Evolutionary conservation across 2,329 filamentous ascomycete genomes (phyloP).

Genomic region (Colletotrichum coccodes): DNA sequence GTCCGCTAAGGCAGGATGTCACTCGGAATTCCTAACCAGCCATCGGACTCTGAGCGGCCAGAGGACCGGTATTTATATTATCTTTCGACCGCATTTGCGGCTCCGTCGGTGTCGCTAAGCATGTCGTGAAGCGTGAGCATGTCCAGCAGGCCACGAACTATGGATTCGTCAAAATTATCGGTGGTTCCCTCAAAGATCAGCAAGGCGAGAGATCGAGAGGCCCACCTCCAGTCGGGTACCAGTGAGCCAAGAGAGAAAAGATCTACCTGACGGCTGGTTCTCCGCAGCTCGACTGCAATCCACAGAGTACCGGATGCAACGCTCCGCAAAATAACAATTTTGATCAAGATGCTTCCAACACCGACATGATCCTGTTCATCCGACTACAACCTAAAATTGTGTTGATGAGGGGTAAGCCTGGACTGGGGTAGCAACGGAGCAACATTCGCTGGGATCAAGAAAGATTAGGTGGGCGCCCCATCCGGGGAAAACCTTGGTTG

Average conservation of each 20-base stretch:
- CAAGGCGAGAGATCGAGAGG: neutral
- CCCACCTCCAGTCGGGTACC: neutral
- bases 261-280: neutral
- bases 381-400: neutral
- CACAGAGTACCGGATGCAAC: conserved; percentile 16
- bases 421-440: too few species aligned
- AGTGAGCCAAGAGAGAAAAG: neutral
- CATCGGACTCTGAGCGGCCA: neutral
- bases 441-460: too few species aligned
- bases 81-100: neutral
- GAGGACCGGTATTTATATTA: neutral
- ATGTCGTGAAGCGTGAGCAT: neutral
- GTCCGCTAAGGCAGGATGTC: neutral
- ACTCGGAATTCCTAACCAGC: neutral
- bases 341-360: neutral
- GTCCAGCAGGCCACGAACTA: neutral
- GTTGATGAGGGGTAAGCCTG: conserved; percentile 11
- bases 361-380: conserved; percentile 3
- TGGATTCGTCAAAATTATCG: conserved; percentile 27
- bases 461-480: too few species aligned
- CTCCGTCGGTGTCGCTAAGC: neutral
- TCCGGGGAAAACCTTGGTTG: too few species aligned
- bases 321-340: conserved; percentile 1
- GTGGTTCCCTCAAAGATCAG: conserved; percentile 13
- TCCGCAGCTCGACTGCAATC: conserved; percentile 14